Percentiles rank a stretch among this genome's conserved stretches.
Conservation (phyloP, 495 filamentous ascomycete genomes). For the Daldinia decipiens region DNA sequence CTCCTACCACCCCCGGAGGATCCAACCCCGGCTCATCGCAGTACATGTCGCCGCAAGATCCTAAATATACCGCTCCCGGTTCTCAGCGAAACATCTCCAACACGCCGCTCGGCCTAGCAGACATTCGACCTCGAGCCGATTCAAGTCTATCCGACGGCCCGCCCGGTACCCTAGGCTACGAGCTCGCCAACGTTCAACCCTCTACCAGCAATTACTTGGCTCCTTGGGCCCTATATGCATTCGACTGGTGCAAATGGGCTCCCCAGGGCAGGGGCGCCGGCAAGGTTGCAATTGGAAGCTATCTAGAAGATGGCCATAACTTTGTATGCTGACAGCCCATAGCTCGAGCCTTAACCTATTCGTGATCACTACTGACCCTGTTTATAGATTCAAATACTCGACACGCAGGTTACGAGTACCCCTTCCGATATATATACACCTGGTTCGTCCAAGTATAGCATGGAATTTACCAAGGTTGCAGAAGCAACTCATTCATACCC, state of each 20-base stretch:
- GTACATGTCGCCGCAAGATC: slow-evolving; percentile 72
- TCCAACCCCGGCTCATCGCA: slow-evolving; percentile 59
- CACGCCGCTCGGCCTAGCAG: slow-evolving; percentile 87
- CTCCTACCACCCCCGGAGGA: slow-evolving; percentile 69
- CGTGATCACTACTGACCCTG: slow-evolving; percentile 5
- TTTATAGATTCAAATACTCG: slow-evolving; percentile 93
- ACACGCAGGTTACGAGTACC: slow-evolving; percentile 79
- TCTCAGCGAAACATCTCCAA: slow-evolving; percentile 78
- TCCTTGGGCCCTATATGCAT: slow-evolving; percentile 93
- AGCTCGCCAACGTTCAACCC: slow-evolving; percentile 59
- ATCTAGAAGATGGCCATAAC: slow-evolving; percentile 97
- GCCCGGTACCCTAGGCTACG: slow-evolving; percentile 64
- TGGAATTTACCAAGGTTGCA: slow-evolving; percentile 94
- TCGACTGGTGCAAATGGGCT: slow-evolving; percentile 99
- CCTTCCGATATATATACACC: slow-evolving; percentile 75
- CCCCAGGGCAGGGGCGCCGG: slow-evolving; percentile 80
- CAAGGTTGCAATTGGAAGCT: slow-evolving; percentile 94
- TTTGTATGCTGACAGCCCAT: slow-evolving; percentile 69
- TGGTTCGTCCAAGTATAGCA: slow-evolving; percentile 72
- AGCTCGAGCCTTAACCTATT: not conserved
- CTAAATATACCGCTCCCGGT: slow-evolving; percentile 73
- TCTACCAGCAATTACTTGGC: slow-evolving; percentile 86
- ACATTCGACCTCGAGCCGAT: slow-evolving; percentile 84
- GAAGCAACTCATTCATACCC: slow-evolving; percentile 98
- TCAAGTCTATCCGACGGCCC: slow-evolving; percentile 75